Base-by-base conservation (phyloP, 2,329 filamentous ascomycete genomes). In the Hypoxylon sp. region DNA sequence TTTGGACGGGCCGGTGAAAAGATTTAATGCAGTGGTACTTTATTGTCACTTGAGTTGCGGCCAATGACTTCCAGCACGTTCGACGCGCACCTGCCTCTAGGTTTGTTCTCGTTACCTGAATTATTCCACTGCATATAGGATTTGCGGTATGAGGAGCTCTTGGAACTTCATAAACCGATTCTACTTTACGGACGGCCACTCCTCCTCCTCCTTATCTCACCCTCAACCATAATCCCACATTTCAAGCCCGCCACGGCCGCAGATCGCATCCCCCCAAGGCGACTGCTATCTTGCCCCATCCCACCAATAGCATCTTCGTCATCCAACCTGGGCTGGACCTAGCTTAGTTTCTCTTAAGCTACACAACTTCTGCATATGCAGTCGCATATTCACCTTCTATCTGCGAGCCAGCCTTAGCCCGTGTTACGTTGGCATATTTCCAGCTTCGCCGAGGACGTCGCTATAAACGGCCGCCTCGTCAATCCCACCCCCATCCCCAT, bases 371-470 rank as follows among this genome's bases (percentile, higher is more conserved):
- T 58, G 30, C 52, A 40, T 42, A 48, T 55, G n/a, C 11, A 55
- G 56, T 55, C 45, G 40, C 52, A 61, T 52, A 12, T 36, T 57
- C 18, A 36, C 30, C 26, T 40, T 5, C 46, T 22, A 16, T 51
- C 49, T 56, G 48, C 53, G 49, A 61, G 60, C 52, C 52, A 53
- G 59, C 58, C 49, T 46, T 62, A 22, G 48, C 52, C 36, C 36
- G 65, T 68, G 51, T 52, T 20, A 68, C 66, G 9, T 36, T 49
- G 44, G 48, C 58, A 53, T 51, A 58, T 50, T n/a, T 54, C 52
- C 40, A 66, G 50, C 32, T 60, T 16, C 20, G 20, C n/a, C 22
- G 14, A 50, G 20, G 16, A n/a, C 50, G 52, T 49, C 33, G 12
- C 58, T 62, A 62, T 62, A 66, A 52, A 63, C 48, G 22, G 22